Evolutionary conservation across 192 early-diverging fungal genomes (phyloP), one percentile per base, ranked within the genome.

Genomic region (Podila clonocystis): DNA sequence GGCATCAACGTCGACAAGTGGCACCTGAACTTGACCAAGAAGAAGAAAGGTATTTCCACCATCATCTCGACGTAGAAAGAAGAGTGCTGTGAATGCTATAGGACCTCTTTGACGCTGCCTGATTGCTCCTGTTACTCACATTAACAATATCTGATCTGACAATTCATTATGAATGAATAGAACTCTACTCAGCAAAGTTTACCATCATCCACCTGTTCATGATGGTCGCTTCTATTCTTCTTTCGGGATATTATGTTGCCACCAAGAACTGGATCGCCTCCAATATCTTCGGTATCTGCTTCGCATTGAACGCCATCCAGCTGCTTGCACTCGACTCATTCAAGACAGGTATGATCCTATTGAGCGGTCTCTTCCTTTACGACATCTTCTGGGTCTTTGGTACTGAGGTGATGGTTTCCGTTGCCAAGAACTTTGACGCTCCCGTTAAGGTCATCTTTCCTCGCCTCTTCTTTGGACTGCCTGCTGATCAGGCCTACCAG

Each of bases 301-400:
- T 98, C 73, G 91, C 97, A 24, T 83, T 94, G 28, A 93, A 94
- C 58, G 75, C 95, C 22, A 92, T 98, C 67, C 88, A 92, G 65
- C 86, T 99, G 31, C 85, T 99, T 50, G 92, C 94, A 3, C 85
- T 99, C 30, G 96, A 98, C 82, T 97, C 96, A 9, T 98, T 98
- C 90, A 94, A 93, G 82, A 98, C 96, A 1, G 97, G 97, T n/a
- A 96, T 97, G 87, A 94, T 96, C 33, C 88, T 99, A 61, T 90
- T 99, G 31, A 83, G 89, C 26, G 97, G 94, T 20, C 84, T 99
- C 50, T 99, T 99, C 85, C 82, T 97, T 29, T 99, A 99, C 76
- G 97, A 99, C 83, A 91, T 99, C 62, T 99, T 98, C 72, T 99
- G 97, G 97, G 97, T 99, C 68, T 99, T 99, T 88, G 96, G 96